Conservation (phyloP, 495 filamentous ascomycete genomes). For the Amphirosellinia nigrospora region DNA sequence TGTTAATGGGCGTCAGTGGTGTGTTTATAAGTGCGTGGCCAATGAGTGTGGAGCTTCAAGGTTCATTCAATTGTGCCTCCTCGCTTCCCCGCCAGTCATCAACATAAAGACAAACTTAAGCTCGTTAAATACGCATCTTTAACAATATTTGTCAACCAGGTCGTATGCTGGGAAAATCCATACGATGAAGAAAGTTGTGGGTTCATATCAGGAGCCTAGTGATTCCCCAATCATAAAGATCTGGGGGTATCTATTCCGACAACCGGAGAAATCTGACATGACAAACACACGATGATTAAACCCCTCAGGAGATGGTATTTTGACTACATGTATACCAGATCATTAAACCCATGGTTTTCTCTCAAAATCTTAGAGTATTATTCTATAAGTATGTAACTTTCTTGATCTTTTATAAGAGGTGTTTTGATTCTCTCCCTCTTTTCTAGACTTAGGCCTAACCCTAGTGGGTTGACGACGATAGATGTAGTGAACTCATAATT, state of each 20-base stretch:
- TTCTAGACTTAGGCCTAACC: neutral
- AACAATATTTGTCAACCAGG: neutral
- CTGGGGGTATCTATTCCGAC: neutral
- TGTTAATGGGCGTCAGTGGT: neutral
- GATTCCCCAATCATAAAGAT: neutral
- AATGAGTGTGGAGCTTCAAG: neutral
- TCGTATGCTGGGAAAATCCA: neutral
- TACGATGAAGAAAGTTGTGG: neutral
- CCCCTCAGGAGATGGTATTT: neutral
- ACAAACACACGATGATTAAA: constrained; percentile 7
- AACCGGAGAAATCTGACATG: neutral
- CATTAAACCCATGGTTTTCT: neutral
- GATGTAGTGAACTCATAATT: no score
- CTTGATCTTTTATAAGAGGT: no score
- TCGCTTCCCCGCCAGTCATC: neutral
- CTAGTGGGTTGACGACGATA: neutral
- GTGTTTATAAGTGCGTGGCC: neutral
- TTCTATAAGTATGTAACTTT: no score
- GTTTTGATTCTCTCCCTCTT: neutral
- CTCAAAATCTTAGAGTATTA: neutral
- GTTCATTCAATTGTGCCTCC: no score
- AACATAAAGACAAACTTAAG: neutral
- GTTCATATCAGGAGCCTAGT: neutral
- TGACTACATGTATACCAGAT: neutral
- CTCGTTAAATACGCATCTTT: neutral